Base-by-base conservation (phyloP, 2,329 filamentous ascomycete genomes). In the Coniosporium tulheliwenetii region DNA sequence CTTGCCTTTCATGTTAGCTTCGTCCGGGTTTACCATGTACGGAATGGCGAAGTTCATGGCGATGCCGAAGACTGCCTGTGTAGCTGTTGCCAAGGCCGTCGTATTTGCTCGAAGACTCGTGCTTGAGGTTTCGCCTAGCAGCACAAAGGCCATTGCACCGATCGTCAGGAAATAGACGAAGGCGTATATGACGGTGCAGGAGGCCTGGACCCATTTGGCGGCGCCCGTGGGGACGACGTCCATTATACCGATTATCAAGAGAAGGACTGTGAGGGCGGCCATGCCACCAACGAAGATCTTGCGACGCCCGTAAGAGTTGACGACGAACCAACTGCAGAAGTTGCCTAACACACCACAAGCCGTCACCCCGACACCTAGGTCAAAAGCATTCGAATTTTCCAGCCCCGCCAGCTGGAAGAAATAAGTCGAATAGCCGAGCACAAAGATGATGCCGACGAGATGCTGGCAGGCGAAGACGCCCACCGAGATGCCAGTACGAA, bases 321-420 rank as follows among this genome's bases (percentile, higher is more conserved):
- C 46, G 2, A 65, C 43, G 10, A 54, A 47, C 64, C 64, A 68
- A 0, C 63, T 62, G 32, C 60, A 48, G 13, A 54, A 51, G 1
- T 63, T 66, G 0, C 64, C 63, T 2, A 64, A 31, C 14, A 67
- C 56, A 3, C 62, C 64, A 2, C 67, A 50, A 0, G 59, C 63
- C 3, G 61, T 59, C 31, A 62, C 55, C 4, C 60, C 64, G 8
- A 67, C 46, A 34, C 58, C 56, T 57, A 67, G 59, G 37, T 50
- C 50, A 50, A 61, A 63, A 1, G 63, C 61, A 37, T 62, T 45
- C 8, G 54, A 48, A 32, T 61, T 58, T 5, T 52, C 47, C 35
- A 62, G 45, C 1, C 64, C 64, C 4, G 63, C 63, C 5, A 59
- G 59, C 38, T 66, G 51, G 52, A 69, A 67, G 55, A 69, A 69